Percentiles rank a stretch among this genome's conserved stretches.
phyloP scores from a whole-genome alignment of 2,329 filamentous ascomycete genomes.

The Diaporthe citrichinensis region DNA sequence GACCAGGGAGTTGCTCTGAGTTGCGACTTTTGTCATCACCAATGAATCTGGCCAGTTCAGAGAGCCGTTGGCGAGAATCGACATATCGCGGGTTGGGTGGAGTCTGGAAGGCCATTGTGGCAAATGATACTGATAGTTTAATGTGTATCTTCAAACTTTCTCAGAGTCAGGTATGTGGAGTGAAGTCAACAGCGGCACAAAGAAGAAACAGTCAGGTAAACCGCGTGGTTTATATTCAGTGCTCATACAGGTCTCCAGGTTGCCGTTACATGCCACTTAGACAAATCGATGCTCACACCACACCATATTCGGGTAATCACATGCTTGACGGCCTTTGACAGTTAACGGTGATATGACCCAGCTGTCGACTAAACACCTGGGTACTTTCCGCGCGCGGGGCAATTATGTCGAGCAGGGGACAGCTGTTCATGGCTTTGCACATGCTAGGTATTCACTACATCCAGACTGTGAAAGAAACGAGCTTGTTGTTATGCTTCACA shows the following conservation, averaged over 20 bases:
- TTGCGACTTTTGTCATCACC: not conserved
- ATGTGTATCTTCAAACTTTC: fast-evolving
- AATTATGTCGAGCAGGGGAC: not conserved
- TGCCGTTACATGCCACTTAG: no score
- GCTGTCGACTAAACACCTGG: not conserved
- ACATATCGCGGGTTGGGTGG: not conserved
- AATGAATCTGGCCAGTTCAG: not conserved
- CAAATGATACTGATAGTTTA: no score
- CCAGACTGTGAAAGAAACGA: not conserved
- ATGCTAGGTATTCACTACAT: not conserved
- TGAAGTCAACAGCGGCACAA: not conserved
- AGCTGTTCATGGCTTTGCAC: no score
- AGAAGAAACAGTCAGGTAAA: no score
- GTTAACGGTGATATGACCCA: not conserved
- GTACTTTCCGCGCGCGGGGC: not conserved
- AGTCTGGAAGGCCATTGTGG: not conserved
- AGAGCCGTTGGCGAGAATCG: not conserved
- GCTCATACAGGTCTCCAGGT: no score
- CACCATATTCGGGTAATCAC: not conserved
- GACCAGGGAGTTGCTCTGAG: not conserved
- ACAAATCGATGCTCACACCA: not conserved
- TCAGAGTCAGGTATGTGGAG: not conserved
- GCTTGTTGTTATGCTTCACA: no score
- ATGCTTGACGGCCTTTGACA: not conserved
- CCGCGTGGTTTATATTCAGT: not conserved